phyloP scores from a whole-genome alignment of 306 rosid species.

The Argentina anserina region DNA sequence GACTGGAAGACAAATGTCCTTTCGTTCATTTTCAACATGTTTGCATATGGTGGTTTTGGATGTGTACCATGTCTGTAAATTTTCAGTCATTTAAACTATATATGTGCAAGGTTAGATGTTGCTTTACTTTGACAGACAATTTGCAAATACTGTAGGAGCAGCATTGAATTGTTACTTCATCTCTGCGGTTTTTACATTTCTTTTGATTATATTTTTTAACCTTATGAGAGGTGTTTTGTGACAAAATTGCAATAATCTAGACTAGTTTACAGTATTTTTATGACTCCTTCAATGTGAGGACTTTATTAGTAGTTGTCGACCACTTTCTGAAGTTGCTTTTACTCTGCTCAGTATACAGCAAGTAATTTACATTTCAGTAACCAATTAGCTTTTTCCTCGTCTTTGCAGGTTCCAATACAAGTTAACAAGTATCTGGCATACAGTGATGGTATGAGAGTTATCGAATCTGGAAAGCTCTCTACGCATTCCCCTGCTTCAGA shows the following conservation, averaged over 20 bases:
- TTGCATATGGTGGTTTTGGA: not conserved
- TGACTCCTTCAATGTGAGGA: not conserved
- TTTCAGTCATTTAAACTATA: not conserved
- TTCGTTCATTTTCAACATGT: not conserved
- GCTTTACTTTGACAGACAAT: not conserved
- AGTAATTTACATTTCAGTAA: not conserved
- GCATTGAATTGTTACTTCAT: not conserved
- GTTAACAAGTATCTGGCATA: slow-evolving; percentile 83
- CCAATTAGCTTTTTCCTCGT: not conserved
- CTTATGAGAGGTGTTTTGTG: not conserved
- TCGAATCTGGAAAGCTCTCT: slow-evolving; percentile 77
- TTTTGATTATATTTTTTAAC: not conserved
- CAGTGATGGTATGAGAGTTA: slow-evolving; percentile 90
- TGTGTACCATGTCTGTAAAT: not conserved
- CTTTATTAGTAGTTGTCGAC: not conserved
- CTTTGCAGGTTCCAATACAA: slow-evolving; percentile 85
- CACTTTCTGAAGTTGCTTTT: not conserved
- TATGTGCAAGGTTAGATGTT: not conserved
- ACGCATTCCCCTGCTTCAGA: slow-evolving; percentile 58
- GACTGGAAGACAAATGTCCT: not conserved
- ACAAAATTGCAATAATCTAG: not conserved
- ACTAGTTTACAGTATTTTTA: not conserved
- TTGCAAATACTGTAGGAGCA: not conserved
- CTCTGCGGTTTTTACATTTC: not conserved
- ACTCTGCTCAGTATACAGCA: not conserved